Evolutionary conservation across 169 alveolate species (phyloP).

Genomic region (Plasmodium coatneyi): DNA sequence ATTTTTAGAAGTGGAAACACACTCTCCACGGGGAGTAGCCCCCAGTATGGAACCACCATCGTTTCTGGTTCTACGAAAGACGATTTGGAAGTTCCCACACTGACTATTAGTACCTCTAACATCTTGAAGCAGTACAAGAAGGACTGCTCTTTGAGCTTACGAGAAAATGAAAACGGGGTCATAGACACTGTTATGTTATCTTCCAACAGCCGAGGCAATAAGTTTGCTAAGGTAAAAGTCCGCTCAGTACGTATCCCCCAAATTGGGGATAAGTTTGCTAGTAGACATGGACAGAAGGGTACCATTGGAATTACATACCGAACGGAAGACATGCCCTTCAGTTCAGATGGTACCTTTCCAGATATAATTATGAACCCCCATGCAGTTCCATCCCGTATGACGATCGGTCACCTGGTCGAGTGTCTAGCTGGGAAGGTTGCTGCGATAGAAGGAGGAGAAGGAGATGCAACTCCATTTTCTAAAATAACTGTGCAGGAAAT

Average conservation of each 20-base stretch:
- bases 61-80: slow-evolving; percentile 34
- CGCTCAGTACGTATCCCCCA: slow-evolving; percentile 96
- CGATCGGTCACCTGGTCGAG: slow-evolving; percentile 99
- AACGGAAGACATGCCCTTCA: slow-evolving; percentile 99
- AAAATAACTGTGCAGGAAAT: slow-evolving; percentile 97
- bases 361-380: slow-evolving; percentile 99
- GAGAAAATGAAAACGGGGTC: slow-evolving; percentile 96
- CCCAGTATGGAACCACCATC: slow-evolving; percentile 23
- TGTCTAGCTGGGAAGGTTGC: slow-evolving; percentile 98
- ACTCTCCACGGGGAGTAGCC: background rate
- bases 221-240: slow-evolving; percentile 96
- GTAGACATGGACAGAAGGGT: slow-evolving; percentile 99
- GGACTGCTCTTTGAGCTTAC: slow-evolving; percentile 94
- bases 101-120: slow-evolving; percentile 42
- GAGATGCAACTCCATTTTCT: slow-evolving; percentile 99
- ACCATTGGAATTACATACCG: slow-evolving; percentile 99
- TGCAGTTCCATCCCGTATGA: slow-evolving; percentile 99
- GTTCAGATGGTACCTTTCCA: slow-evolving; percentile 98
- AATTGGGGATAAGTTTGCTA: slow-evolving; percentile 99
- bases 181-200: slow-evolving; percentile 97
- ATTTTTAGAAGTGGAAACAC: slow-evolving; percentile 22
- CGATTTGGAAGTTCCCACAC: slow-evolving; percentile 74
- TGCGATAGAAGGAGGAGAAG: slow-evolving; percentile 97
- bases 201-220: slow-evolving; percentile 95
- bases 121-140: slow-evolving; percentile 76